Evolutionary conservation across 495 filamentous ascomycete species (phyloP).

Genomic region (Polyplosphaeria fusca): DNA sequence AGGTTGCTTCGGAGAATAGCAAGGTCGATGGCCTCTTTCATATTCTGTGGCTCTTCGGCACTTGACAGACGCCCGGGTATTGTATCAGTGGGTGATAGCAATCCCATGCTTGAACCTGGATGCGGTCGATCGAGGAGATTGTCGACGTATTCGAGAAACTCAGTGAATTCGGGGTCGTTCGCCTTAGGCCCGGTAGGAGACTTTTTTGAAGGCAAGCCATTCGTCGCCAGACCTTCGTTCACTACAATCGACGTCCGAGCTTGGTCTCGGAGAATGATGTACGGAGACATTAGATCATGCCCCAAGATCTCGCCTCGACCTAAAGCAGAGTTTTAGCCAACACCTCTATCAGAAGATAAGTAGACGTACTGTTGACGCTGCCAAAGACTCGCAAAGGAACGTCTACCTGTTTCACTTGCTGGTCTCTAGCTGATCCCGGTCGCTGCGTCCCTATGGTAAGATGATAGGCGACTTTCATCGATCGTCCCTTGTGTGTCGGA

Average conservation of each 20-base stretch:
- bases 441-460: conserved; percentile 89
- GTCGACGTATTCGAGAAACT: conserved; percentile 76
- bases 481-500: conserved; percentile 85
- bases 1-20: conserved; percentile 77
- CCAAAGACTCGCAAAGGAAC: conserved; percentile 93
- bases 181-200: conserved; percentile 35
- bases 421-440: conserved; percentile 68
- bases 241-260: conserved; percentile 59
- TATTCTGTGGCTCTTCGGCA: conserved; percentile 51
- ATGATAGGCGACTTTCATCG: conserved; percentile 90
- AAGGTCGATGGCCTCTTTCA: conserved; percentile 77
- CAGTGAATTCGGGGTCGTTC: conserved; percentile 44
- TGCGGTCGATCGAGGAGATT: conserved; percentile 66
- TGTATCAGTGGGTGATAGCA: conserved; percentile 65
- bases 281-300: conserved; percentile 91
- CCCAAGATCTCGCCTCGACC: conserved; percentile 63
- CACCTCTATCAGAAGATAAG: neutral
- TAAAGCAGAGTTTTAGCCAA: conserved; percentile 45
- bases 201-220: conserved; percentile 39
- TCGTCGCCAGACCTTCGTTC: neutral
- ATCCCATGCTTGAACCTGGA: conserved; percentile 53
- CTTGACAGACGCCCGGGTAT: conserved; percentile 50
- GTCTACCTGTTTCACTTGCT: conserved; percentile 86
- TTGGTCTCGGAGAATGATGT: conserved; percentile 83
- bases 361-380: conserved; percentile 67